phyloP scores from a whole-genome alignment of 2,329 filamentous ascomycete species.

The Paecilomyces sp. region DNA sequence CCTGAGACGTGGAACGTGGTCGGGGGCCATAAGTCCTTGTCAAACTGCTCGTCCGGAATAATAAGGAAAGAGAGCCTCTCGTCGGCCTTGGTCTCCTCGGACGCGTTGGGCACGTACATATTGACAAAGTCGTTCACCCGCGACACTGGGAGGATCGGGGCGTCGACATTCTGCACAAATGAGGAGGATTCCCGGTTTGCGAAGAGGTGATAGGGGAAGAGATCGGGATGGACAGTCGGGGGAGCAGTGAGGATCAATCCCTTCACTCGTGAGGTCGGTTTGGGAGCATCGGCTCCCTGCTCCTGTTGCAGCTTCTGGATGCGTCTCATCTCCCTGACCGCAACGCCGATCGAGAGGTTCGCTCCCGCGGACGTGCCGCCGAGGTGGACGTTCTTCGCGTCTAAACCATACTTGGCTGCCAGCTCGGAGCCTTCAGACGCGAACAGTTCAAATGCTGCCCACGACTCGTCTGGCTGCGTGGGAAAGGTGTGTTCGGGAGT shows the following conservation, averaged over 20 bases:
- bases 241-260: not conserved
- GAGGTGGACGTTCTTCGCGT: not conserved
- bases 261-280: not conserved
- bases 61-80: not conserved
- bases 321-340: conserved; percentile 1
- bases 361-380: not conserved
- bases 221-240: not conserved
- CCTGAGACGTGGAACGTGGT: not conserved
- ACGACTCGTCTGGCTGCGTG: not conserved
- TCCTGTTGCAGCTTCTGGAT: not conserved
- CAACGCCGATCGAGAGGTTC: not conserved
- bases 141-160: not conserved
- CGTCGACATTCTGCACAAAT: not conserved
- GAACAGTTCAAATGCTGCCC: not conserved
- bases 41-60: not conserved
- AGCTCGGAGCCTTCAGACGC: not conserved
- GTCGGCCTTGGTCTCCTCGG: not conserved
- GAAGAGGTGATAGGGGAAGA: not conserved
- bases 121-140: not conserved
- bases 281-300: not conserved
- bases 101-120: not conserved
- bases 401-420: not conserved
- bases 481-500: not conserved
- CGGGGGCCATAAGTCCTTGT: not conserved
- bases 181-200: not conserved